A percentile compares a stretch with the other conserved stretches of the same genome.
Conservation (phyloP, 225 moss, liverwort and hornwort genomes). For the Bryoerythrophyllum caledonicum region DNA sequence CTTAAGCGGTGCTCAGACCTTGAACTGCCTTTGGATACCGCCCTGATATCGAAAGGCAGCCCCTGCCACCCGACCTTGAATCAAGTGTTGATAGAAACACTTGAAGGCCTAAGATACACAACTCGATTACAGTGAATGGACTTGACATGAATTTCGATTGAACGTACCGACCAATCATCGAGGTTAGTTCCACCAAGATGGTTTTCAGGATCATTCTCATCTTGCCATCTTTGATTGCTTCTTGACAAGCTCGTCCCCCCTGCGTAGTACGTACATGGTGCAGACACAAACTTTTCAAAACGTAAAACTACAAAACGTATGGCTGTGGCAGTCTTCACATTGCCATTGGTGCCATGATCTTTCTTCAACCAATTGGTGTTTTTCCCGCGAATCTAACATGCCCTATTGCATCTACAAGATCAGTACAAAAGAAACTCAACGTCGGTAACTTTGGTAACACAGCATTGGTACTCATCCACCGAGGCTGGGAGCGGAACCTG, state of each 20-base stretch:
- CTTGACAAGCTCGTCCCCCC: slow-evolving; percentile 76
- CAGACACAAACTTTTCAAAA: slow-evolving; percentile 7
- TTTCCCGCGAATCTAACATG: too few relatives aligned
- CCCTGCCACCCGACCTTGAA: slow-evolving; percentile 52
- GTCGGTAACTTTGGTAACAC: too few relatives aligned
- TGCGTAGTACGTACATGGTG: too few relatives aligned
- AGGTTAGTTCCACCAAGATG: slow-evolving; percentile 88
- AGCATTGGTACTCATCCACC: slow-evolving; percentile 59
- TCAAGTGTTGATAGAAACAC: slow-evolving; percentile 44
- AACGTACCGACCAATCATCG: slow-evolving; percentile 89
- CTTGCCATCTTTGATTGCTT: slow-evolving; percentile 69
- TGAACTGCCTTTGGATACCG: slow-evolving; percentile 89
- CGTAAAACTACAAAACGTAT: not conserved
- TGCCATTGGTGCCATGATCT: too few relatives aligned
- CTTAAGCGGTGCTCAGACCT: slow-evolving; percentile 74
- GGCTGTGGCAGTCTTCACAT: too few relatives aligned
- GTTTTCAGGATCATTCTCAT: slow-evolving; percentile 66
- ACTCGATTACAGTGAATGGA: not conserved
- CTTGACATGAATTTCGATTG: not conserved
- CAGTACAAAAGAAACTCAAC: too few relatives aligned
- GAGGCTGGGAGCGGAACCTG: slow-evolving; percentile 65
- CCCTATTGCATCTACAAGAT: too few relatives aligned
- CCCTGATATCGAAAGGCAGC: slow-evolving; percentile 56
- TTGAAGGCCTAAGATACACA: not conserved
- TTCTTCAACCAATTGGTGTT: too few relatives aligned